phyloP scores from a whole-genome alignment of 805 yeast genomes.

The Wickerhamomyces canadensis region DNA sequence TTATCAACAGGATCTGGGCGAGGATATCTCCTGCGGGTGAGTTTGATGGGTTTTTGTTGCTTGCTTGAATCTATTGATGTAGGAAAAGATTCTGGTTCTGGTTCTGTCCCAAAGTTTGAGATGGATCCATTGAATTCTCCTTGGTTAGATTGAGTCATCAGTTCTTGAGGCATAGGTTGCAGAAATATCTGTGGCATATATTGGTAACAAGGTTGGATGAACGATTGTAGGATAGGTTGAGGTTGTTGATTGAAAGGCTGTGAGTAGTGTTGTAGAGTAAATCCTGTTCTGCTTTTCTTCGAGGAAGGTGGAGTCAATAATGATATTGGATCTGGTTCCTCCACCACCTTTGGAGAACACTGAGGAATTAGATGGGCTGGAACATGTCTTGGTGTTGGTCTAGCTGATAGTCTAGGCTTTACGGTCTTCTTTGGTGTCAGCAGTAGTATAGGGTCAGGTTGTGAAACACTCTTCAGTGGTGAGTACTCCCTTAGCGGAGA shows the following conservation, averaged over 20 bases:
- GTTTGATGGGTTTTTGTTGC: too few relatives aligned
- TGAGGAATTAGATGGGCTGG: not conserved
- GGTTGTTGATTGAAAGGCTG: not conserved
- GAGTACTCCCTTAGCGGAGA: not conserved
- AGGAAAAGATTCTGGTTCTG: too few relatives aligned
- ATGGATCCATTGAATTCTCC: too few relatives aligned
- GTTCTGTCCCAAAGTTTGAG: too few relatives aligned
- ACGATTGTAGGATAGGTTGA: too few relatives aligned
- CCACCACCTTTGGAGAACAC: not conserved
- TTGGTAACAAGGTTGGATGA: too few relatives aligned
- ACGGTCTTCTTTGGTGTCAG: not conserved
- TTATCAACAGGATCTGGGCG: too few relatives aligned
- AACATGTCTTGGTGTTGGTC: not conserved
- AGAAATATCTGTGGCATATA: too few relatives aligned
- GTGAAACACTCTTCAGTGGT: not conserved
- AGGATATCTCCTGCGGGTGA: too few relatives aligned
- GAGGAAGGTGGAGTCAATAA: slow-evolving; percentile 7
- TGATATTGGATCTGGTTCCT: slow-evolving; percentile 10
- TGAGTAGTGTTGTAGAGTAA: not conserved
- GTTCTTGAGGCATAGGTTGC: too few relatives aligned
- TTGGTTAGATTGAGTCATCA: too few relatives aligned
- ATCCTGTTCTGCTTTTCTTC: not conserved
- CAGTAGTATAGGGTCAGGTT: not conserved
- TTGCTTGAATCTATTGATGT: too few relatives aligned
- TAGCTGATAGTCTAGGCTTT: not conserved